Conservation (phyloP, 2,329 filamentous ascomycete genomes). For the Pseudogymnoascus sp. region DNA sequence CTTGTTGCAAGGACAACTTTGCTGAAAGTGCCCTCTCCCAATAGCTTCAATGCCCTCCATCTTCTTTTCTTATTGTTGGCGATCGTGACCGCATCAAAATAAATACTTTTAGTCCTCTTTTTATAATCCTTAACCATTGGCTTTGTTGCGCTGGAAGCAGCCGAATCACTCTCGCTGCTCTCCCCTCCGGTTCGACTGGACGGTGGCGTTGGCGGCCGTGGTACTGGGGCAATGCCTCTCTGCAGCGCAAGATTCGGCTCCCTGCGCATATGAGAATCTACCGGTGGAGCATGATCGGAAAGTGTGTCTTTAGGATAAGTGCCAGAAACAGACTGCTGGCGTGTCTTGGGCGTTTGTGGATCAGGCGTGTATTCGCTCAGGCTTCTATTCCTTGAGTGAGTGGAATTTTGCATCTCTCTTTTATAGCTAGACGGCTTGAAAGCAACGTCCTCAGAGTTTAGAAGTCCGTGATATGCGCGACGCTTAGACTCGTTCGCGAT, state of each 20-base stretch:
- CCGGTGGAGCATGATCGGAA: constrained; percentile 40
- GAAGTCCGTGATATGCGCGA: constrained; percentile 45
- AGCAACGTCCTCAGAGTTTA: constrained; percentile 18
- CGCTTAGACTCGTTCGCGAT: constrained; percentile 46
- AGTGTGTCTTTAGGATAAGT: constrained; percentile 39
- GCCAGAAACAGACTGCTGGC: constrained; percentile 65
- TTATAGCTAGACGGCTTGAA: constrained; percentile 17
- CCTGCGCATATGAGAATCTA: constrained; percentile 52
- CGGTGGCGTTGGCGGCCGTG: constrained; percentile 69
- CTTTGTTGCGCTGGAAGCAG: constrained; percentile 33
- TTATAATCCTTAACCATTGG: constrained; percentile 17
- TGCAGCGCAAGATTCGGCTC: constrained; percentile 75
- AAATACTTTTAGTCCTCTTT: constrained; percentile 42
- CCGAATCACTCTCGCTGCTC: constrained; percentile 40
- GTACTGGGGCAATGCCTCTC: constrained; percentile 58
- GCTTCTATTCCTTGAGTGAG: constrained; percentile 58
- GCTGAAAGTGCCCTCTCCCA: constrained; percentile 94
- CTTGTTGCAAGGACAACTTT: constrained; percentile 86
- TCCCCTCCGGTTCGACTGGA: constrained; percentile 60
- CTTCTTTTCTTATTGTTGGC: constrained; percentile 60
- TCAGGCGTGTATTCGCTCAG: constrained; percentile 83
- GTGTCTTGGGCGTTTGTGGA: constrained; percentile 53
- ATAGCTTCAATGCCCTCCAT: constrained; percentile 70
- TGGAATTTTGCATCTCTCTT: constrained; percentile 7
- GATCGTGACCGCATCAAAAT: constrained; percentile 61